Evolutionary conservation across 345 rosid genomes (phyloP).

Genomic region (Populus nigra): DNA sequence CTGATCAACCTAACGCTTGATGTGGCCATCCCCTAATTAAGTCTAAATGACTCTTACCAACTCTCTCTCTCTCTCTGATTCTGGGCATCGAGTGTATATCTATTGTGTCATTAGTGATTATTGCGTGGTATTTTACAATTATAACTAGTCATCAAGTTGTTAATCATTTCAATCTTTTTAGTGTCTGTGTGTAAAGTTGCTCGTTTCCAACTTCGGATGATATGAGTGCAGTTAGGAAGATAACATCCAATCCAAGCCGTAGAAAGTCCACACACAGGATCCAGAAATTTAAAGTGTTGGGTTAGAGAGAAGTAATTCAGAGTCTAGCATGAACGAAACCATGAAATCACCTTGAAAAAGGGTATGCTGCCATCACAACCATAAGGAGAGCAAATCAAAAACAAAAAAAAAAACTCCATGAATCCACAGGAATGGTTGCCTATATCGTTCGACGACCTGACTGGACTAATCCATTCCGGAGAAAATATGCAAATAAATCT

Average conservation of each 20-base stretch:
- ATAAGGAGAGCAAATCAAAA: background rate
- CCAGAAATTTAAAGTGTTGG: background rate
- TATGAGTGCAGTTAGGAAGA: background rate
- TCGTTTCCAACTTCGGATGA: background rate
- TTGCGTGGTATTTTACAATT: background rate
- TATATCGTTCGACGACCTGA: background rate
- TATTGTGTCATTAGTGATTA: background rate
- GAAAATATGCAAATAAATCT: no score
- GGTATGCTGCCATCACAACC: background rate
- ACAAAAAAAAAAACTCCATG: no score
- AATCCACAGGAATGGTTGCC: background rate
- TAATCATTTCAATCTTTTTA: background rate
- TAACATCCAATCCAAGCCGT: background rate
- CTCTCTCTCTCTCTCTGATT: background rate
- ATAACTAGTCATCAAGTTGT: background rate
- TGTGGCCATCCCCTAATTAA: background rate
- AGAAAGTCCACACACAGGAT: background rate
- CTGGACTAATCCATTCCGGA: background rate
- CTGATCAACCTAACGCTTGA: constrained; percentile 44
- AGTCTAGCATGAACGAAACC: background rate
- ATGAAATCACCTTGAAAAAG: background rate
- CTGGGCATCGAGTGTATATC: background rate
- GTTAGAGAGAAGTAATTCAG: background rate
- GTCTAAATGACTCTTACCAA: background rate
- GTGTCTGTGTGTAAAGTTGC: background rate